These are phyloP conservation scores for Trichosanthes truncata DNA, from an alignment of 306 rosid genomes.

Conservation along the genomic window DNA sequence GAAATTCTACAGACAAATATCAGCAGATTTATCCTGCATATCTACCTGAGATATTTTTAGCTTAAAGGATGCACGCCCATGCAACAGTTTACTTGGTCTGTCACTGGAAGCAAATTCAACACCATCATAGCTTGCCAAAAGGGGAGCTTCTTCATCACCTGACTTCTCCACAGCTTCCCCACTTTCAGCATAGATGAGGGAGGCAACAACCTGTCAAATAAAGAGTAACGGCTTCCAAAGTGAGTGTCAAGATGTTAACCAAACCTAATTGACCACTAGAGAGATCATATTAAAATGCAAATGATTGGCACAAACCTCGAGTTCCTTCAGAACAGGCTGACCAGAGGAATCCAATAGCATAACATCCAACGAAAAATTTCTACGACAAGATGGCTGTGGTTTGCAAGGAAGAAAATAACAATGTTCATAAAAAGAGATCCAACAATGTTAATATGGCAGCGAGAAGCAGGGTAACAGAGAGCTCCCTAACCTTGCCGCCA, in stretches of 20 bases:
- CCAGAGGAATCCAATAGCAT: slow-evolving; percentile 48
- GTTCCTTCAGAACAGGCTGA: slow-evolving; percentile 46
- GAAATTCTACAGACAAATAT: not conserved
- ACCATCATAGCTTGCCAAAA: slow-evolving; percentile 72
- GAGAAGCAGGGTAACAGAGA: not conserved
- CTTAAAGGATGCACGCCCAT: slow-evolving; percentile 89
- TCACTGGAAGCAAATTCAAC: slow-evolving; percentile 56
- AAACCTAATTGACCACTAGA: slow-evolving; percentile 7
- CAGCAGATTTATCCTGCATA: not conserved
- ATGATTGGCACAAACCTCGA: slow-evolving; percentile 47
- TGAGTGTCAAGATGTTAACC: slow-evolving; percentile 8
- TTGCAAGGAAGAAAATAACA: slow-evolving; percentile 8
- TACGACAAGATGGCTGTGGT: slow-evolving; percentile 85
- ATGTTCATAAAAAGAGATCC: not conserved
- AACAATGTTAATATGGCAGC: not conserved
- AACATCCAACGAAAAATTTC: slow-evolving; percentile 82
- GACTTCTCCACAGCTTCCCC: slow-evolving; percentile 72
- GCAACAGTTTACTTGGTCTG: slow-evolving; percentile 60
- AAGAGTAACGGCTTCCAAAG: slow-evolving; percentile 13
- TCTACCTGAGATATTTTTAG: slow-evolving; percentile 93
- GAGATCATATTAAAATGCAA: slow-evolving; percentile 2
- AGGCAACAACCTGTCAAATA: slow-evolving; percentile 61
- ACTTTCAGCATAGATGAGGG: slow-evolving; percentile 62
- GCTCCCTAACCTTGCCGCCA: slow-evolving; percentile 81
- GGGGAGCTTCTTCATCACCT: slow-evolving; percentile 73